Percentiles rank a stretch among this genome's conserved stretches.
Evolutionary conservation across 2,329 filamentous ascomycete genomes (phyloP).

Genomic region (Fusarium bactridioides): DNA sequence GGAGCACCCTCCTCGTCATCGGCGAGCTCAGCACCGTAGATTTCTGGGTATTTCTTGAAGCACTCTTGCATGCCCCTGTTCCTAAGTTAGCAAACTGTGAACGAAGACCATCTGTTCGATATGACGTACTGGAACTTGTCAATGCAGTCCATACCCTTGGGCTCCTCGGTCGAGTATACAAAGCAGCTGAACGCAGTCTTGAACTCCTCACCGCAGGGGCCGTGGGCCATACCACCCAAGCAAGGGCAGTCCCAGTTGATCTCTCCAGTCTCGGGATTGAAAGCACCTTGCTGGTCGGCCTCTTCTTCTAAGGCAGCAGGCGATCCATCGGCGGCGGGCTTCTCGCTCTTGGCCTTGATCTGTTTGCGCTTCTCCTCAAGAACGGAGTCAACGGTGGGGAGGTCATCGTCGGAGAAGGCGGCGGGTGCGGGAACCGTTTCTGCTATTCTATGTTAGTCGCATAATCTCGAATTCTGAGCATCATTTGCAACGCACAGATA

Average conservation of each 20-base stretch:
- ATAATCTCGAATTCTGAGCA: neutral
- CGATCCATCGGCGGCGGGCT: constrained; percentile 46
- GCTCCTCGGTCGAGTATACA: constrained; percentile 92
- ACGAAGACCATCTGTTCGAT: neutral
- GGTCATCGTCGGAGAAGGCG: constrained; percentile 63
- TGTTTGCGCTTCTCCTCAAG: constrained; percentile 69
- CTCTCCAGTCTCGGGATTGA: constrained; percentile 98
- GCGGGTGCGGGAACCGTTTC: constrained; percentile 52
- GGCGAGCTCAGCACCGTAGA: constrained; percentile 88
- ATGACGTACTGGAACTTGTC: constrained; percentile 90
- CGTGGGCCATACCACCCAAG: constrained; percentile 94
- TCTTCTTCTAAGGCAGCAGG: constrained; percentile 75
- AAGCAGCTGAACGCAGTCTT: constrained; percentile 97
- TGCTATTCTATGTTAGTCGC: constrained; percentile 35
- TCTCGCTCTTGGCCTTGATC: constrained; percentile 46
- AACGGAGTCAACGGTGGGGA: constrained; percentile 72
- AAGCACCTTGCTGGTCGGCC: constrained; percentile 86
- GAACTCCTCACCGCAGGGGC: constrained; percentile 95
- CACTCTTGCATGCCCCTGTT: constrained; percentile 94
- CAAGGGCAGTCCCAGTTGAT: constrained; percentile 99
- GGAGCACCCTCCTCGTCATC: constrained; percentile 68
- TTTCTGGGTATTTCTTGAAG: constrained; percentile 90
- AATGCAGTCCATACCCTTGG: constrained; percentile 97
- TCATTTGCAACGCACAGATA: constrained; percentile 63
- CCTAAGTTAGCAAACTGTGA: constrained; percentile 36